Base-by-base conservation (phyloP, 768 basidiomycete species). In the Tylopilus rubrobrunneus region DNA sequence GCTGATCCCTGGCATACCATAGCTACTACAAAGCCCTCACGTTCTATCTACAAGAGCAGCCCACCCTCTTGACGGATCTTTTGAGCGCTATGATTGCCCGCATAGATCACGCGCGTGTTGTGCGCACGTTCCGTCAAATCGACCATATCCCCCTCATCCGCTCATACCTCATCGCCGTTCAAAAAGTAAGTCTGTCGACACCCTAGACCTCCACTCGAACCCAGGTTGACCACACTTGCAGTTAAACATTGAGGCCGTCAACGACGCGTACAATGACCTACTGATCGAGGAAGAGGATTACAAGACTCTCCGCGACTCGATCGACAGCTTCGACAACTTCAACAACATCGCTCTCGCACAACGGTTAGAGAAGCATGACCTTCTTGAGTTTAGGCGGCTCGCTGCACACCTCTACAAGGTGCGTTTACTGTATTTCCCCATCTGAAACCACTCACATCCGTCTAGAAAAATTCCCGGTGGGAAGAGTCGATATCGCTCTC, bases 241-340 rank as follows among this genome's bases (percentile, higher is more conserved):
- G 86, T 80, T 96, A 66, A 98, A 99, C 71, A 83, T 98, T 44
- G 92, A 95, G 66, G 92, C 95, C 15, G 92, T 99, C 65, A 99
- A 99, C 65, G 94, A 97, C 60, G 95, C 96, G 8, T 98, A 97
- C 76, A 98, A 98, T 64, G 90, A 93, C 64, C 77, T 99, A n/a
- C 79, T 98, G 41, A 98, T 99, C 55, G 97, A 99, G 70, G 97
- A 99, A 70, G 97, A 99, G 73, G 96, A 99, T 68, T 92, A 95
- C 78, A 93, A 96, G 72, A 98, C 96, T 0, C 82, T 99, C 8
- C 89, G 96, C 9, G 97, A 97, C 70, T 95, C 92, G 10, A 95
- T 98, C 49, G 96, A 98, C 73, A 94, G 94, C 69, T 95, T 97
- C 66, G 94, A 98, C 73, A 98, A 97, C 73, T 99, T 97, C 76